phyloP scores from a whole-genome alignment of 768 basidiomycete species.

The Hericium rajendrae region DNA sequence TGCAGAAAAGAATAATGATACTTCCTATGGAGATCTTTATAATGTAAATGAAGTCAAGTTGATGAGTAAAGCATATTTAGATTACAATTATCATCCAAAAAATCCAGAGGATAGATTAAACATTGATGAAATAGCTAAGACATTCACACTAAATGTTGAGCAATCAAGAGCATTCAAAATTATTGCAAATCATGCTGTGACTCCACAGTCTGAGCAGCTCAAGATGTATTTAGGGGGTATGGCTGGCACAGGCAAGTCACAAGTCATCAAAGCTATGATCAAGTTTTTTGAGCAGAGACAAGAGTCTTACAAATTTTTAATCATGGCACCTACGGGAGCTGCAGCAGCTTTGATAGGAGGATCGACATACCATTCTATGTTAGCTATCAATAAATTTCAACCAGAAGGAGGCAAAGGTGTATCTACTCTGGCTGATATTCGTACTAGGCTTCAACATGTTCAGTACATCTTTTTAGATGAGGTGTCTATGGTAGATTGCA shows the following conservation, averaged over 20 bases:
- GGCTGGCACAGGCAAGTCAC: conserved; percentile 18
- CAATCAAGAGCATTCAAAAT: conserved; percentile 15
- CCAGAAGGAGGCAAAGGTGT: too few relatives aligned
- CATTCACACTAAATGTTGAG: conserved; percentile 10
- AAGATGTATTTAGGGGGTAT: conserved; percentile 18
- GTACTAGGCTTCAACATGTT: too few relatives aligned
- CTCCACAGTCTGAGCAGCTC: conserved; percentile 1
- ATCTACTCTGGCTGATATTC: too few relatives aligned
- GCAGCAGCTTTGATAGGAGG: conserved; percentile 13
- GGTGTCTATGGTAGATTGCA: too few relatives aligned
- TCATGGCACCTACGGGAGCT: conserved; percentile 15
- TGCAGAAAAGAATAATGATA: background rate
- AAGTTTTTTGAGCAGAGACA: conserved; percentile 4
- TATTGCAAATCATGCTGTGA: conserved; percentile 9
- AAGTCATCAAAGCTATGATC: conserved; percentile 11
- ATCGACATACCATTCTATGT: conserved; percentile 14
- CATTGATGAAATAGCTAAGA: background rate
- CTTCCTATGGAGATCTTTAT: background rate
- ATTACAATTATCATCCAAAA: background rate
- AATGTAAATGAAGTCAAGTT: background rate
- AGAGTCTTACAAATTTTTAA: conserved; percentile 5
- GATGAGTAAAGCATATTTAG: background rate
- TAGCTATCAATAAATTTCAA: background rate
- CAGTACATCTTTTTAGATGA: too few relatives aligned
- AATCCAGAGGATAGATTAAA: background rate